Conservation (phyloP, 2,329 filamentous ascomycete genomes). For the Fusarium pseudonygamai region DNA sequence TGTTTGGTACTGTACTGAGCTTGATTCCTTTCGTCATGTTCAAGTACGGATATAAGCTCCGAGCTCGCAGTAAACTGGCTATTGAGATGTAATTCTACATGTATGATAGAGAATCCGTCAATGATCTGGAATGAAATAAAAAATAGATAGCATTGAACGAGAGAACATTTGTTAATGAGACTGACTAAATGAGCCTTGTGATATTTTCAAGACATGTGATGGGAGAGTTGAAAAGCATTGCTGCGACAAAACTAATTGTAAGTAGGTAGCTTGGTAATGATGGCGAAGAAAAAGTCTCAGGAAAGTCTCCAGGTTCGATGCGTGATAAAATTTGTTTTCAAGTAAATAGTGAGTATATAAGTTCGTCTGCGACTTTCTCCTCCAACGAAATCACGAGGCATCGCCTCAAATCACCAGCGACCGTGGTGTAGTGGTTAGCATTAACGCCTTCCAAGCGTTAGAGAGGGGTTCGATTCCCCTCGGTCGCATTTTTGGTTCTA, state of each 20-base stretch:
- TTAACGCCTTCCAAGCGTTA: slow-evolving; percentile 33
- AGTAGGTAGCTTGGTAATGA: neutral
- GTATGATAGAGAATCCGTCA: neutral
- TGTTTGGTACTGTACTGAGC: slow-evolving; percentile 30
- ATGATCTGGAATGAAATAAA: neutral
- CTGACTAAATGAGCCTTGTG: neutral
- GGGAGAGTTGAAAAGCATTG: too few species aligned
- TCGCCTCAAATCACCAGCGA: neutral
- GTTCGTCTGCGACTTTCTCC: accelerated
- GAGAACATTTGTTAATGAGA: neutral
- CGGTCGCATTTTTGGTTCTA: slow-evolving; percentile 11
- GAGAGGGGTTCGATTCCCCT: slow-evolving; percentile 32
- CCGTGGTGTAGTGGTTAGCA: slow-evolving; percentile 33
- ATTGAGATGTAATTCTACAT: slow-evolving; percentile 21
- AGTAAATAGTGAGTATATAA: neutral
- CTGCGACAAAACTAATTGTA: too few species aligned
- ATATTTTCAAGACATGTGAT: neutral
- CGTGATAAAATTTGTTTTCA: too few species aligned
- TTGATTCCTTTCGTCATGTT: slow-evolving; percentile 38
- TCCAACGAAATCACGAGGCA: neutral
- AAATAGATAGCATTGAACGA: neutral
- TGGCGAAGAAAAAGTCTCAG: neutral
- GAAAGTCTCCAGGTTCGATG: neutral
- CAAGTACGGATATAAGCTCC: slow-evolving; percentile 30
- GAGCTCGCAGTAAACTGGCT: slow-evolving; percentile 36